Evolutionary conservation across 2,329 filamentous ascomycete species (phyloP), one percentile per base, ranked within the genome.

Genomic region (Orbilia javanica): DNA sequence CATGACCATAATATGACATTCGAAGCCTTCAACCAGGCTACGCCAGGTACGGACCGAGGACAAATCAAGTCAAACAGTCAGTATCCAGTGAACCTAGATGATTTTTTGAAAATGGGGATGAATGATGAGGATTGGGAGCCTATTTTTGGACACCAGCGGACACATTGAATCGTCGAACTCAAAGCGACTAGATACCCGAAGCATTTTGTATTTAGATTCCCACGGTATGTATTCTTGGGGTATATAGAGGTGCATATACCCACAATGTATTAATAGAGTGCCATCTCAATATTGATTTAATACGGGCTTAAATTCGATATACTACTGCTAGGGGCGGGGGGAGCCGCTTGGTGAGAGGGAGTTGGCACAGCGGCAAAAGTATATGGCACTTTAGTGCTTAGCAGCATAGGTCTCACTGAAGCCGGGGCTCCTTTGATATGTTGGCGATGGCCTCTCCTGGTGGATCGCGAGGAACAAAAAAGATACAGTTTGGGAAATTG

Each of bases 71-170:
- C 65, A 34, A 34, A 42, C 48, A 52, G 42, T 27, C 64, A 69
- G 6, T 79, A 72, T 48, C 53, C 57, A 3, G 52, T 65, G 13
- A 69, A 73, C 18, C 36, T 79, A 6, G 75, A 74, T 18, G 69
- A 79, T 10, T 73, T 79, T 36, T 25, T 79, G 15, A 79, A 71
- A 29, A 69, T 74, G 60, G 75, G 75, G 13, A 68, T 79, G 57
- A 74, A 74, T 65, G 69, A 79, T 36, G 75, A 74, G 52, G 75
- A 79, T 22, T 79, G 75, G 75, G 75, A 79, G 7, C 69, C 68
- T 39, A 69, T 79, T 34, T 74, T 79, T 57, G 68, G 66, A 20
- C 72, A 74, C 22, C 69, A 69, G 31, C 53, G 64, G 18, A 31
- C 39, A 7, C 57, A 68, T 25, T 78, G 31, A 53, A 20, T 64